phyloP scores from a whole-genome alignment of 2,329 filamentous ascomycete genomes.

The Tolypocladium endophyticum region DNA sequence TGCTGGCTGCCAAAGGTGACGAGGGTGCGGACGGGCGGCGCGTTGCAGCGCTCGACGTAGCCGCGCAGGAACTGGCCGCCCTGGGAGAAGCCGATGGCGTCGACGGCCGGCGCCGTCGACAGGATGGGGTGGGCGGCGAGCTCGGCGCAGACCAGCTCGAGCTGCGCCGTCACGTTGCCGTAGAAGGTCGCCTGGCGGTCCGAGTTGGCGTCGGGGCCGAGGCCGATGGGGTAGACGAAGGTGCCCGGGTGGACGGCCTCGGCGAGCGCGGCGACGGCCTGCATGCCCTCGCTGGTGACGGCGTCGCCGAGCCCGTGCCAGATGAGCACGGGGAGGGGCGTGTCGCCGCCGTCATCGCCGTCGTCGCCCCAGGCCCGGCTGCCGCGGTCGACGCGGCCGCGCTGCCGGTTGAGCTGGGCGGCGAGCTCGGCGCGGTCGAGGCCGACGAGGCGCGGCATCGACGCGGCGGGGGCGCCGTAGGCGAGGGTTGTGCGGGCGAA shows the following conservation, averaged over 20 bases:
- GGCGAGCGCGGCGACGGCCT: conserved; percentile 59
- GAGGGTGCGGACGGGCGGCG: conserved; percentile 62
- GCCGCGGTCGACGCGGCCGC: neutral
- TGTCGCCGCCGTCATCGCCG: conserved; percentile 33
- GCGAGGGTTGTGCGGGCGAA: too few species aligned
- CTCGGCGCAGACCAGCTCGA: conserved; percentile 66
- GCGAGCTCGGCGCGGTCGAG: neutral
- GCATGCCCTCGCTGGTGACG: conserved; percentile 66
- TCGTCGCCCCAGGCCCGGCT: conserved; percentile 7
- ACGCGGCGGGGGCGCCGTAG: conserved; percentile 16
- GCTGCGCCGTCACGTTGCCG: conserved; percentile 75
- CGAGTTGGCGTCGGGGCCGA: conserved; percentile 52
- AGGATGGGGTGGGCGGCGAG: conserved; percentile 69
- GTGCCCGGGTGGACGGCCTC: conserved; percentile 70
- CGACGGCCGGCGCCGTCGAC: conserved; percentile 69
- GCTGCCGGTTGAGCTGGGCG: too few species aligned
- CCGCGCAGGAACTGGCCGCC: conserved; percentile 92
- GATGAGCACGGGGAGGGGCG: conserved; percentile 80
- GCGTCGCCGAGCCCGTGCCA: conserved; percentile 82
- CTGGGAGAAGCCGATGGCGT: conserved; percentile 90
- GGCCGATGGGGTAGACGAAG: conserved; percentile 67
- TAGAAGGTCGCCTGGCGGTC: conserved; percentile 84
- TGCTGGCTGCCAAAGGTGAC: conserved; percentile 88
- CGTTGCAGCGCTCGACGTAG: conserved; percentile 80
- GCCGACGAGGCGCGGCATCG: conserved; percentile 7